Conservation (phyloP, 2,329 filamentous ascomycete genomes). For the Corniculantispora saksenae region DNA sequence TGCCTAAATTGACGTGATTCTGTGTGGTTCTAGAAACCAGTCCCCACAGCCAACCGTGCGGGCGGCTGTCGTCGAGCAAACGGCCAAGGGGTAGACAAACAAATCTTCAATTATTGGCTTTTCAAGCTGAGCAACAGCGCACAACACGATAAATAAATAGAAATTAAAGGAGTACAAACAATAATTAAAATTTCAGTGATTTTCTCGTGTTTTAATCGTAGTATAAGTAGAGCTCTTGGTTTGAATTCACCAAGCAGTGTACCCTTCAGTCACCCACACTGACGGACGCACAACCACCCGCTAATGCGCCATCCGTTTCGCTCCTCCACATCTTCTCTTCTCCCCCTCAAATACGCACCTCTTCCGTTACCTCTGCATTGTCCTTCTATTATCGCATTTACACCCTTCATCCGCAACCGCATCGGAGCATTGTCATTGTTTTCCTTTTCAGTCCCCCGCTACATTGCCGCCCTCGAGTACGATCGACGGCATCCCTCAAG, state of each 20-base stretch:
- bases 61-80: slow-evolving; percentile 16
- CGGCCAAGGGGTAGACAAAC: neutral
- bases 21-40: slow-evolving; percentile 26
- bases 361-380: slow-evolving; percentile 18
- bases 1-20: slow-evolving; percentile 27
- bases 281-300: neutral
- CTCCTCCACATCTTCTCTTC: slow-evolving; percentile 17
- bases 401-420: neutral
- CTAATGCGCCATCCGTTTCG: slow-evolving; percentile 7
- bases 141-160: too few species aligned
- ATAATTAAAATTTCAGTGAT: too few species aligned
- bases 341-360: neutral
- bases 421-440: slow-evolving; percentile 2
- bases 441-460: neutral
- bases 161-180: too few species aligned
- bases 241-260: too few species aligned
- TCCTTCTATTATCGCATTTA: slow-evolving; percentile 19
- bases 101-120: too few species aligned
- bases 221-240: too few species aligned
- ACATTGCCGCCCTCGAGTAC: neutral
- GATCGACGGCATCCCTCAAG: slow-evolving; percentile 9
- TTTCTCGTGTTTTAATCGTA: too few species aligned
- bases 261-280: too few species aligned
- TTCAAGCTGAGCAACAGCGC: too few species aligned
- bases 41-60: slow-evolving; percentile 6